These are phyloP conservation scores for Carpinus fangiana DNA, from an alignment of 306 rosid species.

Conservation along the genomic window DNA sequence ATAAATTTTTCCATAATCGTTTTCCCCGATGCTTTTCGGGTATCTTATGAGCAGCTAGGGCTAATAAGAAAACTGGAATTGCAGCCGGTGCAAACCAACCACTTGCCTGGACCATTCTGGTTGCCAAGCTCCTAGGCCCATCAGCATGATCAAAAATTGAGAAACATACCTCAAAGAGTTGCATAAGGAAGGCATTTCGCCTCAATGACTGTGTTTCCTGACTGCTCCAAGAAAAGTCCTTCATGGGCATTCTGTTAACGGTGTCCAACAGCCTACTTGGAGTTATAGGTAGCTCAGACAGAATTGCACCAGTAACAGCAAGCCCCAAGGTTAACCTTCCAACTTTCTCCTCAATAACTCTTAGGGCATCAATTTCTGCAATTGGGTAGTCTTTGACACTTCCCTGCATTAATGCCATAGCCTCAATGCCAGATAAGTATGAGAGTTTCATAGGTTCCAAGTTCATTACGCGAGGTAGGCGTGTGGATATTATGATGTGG, in stretches of 20 bases:
- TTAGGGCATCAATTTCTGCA: constrained; percentile 70
- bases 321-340: constrained; percentile 77
- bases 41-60: constrained; percentile 68
- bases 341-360: constrained; percentile 75
- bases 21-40: constrained; percentile 54
- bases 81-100: constrained; percentile 86
- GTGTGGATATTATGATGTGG: constrained; percentile 74
- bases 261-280: constrained; percentile 80
- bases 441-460: constrained; percentile 86
- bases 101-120: constrained; percentile 79
- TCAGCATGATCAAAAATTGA: constrained; percentile 90
- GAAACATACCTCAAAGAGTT: constrained; percentile 86
- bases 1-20: constrained; percentile 51
- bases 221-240: constrained; percentile 69
- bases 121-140: constrained; percentile 83
- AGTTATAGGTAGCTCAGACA: constrained; percentile 80
- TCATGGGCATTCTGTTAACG: constrained; percentile 77
- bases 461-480: constrained; percentile 72
- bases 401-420: constrained; percentile 76
- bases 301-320: constrained; percentile 68
- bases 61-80: constrained; percentile 60
- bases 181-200: constrained; percentile 65
- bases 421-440: constrained; percentile 76
- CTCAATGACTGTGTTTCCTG: constrained; percentile 52
- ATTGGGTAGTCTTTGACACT: constrained; percentile 59